Conservation (phyloP, 2,329 filamentous ascomycete genomes). For the Sclerotinia spermophila region DNA sequence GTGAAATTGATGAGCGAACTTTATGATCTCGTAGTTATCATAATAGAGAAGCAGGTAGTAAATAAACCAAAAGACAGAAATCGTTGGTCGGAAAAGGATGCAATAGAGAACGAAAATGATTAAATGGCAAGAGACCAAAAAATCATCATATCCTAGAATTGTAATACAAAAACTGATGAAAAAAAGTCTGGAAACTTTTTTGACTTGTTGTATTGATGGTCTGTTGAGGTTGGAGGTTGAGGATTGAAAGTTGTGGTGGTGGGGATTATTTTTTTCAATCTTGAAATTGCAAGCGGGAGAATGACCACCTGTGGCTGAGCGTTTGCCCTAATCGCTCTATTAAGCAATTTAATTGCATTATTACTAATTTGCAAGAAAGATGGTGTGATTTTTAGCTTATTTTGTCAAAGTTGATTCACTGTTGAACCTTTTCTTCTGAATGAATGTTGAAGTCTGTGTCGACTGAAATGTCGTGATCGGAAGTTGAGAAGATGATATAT, state of each 20-base stretch:
- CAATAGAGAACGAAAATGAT: not conserved
- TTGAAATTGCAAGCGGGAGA: not conserved
- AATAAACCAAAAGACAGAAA: not conserved
- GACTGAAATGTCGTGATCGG: not conserved
- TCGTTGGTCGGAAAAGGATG: too few relatives aligned
- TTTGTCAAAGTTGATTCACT: not conserved
- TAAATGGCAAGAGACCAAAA: not conserved
- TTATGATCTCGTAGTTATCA: not conserved
- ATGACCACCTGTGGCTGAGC: not conserved
- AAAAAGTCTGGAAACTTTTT: not conserved
- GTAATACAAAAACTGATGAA: not conserved
- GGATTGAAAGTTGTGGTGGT: not conserved
- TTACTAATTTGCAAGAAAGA: not conserved
- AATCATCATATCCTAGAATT: not conserved
- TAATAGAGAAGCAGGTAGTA: not conserved
- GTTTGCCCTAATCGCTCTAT: not conserved
- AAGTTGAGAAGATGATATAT: not conserved
- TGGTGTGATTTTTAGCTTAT: not conserved
- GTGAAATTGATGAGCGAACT: not conserved
- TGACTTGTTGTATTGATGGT: not conserved
- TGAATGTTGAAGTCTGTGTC: not conserved
- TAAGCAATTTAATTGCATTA: not conserved
- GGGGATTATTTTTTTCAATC: not conserved
- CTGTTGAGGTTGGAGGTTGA: not conserved
- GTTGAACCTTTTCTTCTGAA: not conserved